phyloP scores from a whole-genome alignment of 2,329 filamentous ascomycete genomes.

The Thyridium curvatum region DNA sequence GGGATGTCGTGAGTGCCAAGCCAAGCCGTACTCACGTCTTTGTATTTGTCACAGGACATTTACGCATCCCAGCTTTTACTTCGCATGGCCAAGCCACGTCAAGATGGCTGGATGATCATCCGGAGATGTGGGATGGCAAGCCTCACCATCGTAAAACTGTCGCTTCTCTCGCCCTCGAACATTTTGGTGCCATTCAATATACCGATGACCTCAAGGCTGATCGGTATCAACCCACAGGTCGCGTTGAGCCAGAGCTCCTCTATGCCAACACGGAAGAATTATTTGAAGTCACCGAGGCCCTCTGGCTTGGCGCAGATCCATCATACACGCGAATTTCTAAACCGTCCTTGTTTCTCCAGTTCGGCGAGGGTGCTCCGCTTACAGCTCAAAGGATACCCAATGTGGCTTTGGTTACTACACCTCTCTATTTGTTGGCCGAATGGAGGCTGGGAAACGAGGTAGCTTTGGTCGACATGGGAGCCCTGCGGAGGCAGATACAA shows the following conservation, averaged over 20 bases:
- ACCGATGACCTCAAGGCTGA: not conserved
- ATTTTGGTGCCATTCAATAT: not conserved
- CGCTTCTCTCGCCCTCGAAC: not conserved
- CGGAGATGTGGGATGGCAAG: not conserved
- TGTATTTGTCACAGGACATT: not conserved
- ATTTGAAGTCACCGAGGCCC: not conserved
- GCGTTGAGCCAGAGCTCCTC: not conserved
- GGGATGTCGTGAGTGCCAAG: not conserved
- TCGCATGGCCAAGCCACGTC: not conserved
- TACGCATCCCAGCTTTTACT: not conserved
- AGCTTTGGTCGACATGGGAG: not conserved
- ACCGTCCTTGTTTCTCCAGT: not conserved
- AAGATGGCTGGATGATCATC: constrained; percentile 1
- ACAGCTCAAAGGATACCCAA: not conserved
- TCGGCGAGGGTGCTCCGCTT: constrained; percentile 1
- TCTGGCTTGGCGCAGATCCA: not conserved
- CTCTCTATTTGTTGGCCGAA: not conserved
- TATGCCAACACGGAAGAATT: not conserved
- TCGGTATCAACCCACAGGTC: not conserved
- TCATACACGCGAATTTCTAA: not conserved
- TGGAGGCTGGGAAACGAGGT: not conserved
- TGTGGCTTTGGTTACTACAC: not conserved
- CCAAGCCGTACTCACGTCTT: not conserved
- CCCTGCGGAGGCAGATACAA: too few species aligned
- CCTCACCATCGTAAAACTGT: not conserved